These are phyloP conservation scores for Backusella circina DNA, from an alignment of 192 early-diverging fungal genomes.

Conservation along the genomic window DNA sequence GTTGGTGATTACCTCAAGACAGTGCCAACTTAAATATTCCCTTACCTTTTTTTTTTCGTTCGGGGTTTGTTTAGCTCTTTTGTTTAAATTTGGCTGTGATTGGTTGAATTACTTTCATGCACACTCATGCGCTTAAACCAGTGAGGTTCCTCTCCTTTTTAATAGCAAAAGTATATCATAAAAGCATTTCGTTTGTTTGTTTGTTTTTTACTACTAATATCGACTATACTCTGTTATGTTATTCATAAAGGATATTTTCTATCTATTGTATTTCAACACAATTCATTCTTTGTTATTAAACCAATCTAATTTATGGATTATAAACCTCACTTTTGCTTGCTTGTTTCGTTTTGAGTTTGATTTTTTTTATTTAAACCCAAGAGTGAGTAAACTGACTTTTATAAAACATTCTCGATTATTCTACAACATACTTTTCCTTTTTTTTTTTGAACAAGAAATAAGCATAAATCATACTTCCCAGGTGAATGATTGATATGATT, in stretches of 20 bases:
- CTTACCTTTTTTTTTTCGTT: too few relatives aligned
- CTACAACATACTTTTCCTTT: not conserved
- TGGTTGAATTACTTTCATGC: not conserved
- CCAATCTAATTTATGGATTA: too few relatives aligned
- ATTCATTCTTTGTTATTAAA: too few relatives aligned
- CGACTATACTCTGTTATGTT: too few relatives aligned
- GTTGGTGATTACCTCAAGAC: too few relatives aligned
- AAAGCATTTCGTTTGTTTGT: too few relatives aligned
- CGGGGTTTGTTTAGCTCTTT: too few relatives aligned
- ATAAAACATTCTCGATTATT: not conserved
- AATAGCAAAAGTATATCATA: too few relatives aligned
- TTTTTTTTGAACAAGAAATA: not conserved
- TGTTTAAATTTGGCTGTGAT: not conserved
- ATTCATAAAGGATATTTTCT: too few relatives aligned
- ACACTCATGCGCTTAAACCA: not conserved
- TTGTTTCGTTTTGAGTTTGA: not conserved
- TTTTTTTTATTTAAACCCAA: not conserved
- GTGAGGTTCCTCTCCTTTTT: not conserved
- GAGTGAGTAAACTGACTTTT: not conserved
- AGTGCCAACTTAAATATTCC: too few relatives aligned
- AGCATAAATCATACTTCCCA: not conserved
- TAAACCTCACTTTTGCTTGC: not conserved
- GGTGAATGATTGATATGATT: not conserved
- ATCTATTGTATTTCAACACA: too few relatives aligned
- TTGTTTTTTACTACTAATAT: too few relatives aligned